These are phyloP conservation scores for Penicillium sp. DNA, from an alignment of 2,329 filamentous ascomycete genomes.

Conservation along the genomic window DNA sequence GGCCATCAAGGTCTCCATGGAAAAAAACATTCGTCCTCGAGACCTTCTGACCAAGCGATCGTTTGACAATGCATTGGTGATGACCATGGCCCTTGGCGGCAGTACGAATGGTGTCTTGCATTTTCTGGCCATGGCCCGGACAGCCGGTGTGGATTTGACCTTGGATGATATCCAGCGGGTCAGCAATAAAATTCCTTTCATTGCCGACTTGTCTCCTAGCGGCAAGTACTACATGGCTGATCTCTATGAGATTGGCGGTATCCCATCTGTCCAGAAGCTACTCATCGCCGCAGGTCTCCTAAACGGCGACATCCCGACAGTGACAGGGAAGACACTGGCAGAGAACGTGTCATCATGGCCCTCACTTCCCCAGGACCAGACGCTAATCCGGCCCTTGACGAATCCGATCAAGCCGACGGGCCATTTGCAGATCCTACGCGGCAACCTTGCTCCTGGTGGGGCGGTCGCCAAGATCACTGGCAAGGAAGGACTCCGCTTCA, in stretches of 20 bases:
- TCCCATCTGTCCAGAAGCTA: constrained; percentile 78
- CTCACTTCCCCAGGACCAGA: constrained; percentile 68
- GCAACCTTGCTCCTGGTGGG: constrained; percentile 81
- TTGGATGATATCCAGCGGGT: constrained; percentile 79
- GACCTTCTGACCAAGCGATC: constrained; percentile 73
- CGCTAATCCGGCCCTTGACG: constrained; percentile 71
- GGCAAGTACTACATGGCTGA: constrained; percentile 86
- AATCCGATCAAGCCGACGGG: constrained; percentile 82
- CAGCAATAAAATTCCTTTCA: constrained; percentile 74
- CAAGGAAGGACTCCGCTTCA: constrained; percentile 81
- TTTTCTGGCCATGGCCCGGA: constrained; percentile 83
- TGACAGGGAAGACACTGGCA: constrained; percentile 76
- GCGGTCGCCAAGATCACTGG: constrained; percentile 95
- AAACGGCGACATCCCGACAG: constrained; percentile 70
- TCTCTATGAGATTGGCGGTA: constrained; percentile 77
- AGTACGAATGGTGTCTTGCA: constrained; percentile 86
- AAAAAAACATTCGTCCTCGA: constrained; percentile 71
- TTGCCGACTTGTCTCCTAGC: constrained; percentile 77
- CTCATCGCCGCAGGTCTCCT: constrained; percentile 70
- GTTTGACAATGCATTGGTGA: constrained; percentile 82
- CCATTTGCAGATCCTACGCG: constrained; percentile 80
- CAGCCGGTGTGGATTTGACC: constrained; percentile 68
- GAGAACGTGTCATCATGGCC: constrained; percentile 76
- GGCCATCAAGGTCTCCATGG: constrained; percentile 72
- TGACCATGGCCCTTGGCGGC: constrained; percentile 88